Percentiles rank a stretch among this genome's conserved stretches.
These are phyloP conservation scores for Citrus hindsii DNA, from an alignment of 345 rosid species.

Conservation along the genomic window DNA sequence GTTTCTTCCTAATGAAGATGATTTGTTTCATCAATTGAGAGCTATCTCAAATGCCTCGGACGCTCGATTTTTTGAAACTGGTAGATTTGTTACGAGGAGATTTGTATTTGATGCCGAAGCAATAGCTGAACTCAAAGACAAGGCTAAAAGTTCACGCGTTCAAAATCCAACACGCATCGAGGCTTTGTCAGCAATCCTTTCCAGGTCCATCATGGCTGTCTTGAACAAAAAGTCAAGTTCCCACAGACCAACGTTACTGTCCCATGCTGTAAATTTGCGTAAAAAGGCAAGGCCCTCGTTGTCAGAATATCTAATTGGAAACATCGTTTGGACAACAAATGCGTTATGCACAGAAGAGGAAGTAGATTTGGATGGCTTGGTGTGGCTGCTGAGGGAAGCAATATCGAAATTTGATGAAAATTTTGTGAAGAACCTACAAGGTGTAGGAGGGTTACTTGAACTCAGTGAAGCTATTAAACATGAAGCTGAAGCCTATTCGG, in stretches of 20 bases:
- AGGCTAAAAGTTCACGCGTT: slow-evolving; percentile 27
- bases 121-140: slow-evolving; percentile 31
- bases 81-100: slow-evolving; percentile 28
- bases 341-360: slow-evolving; percentile 7
- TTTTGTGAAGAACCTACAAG: slow-evolving; percentile 16
- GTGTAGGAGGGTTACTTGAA: slow-evolving; percentile 1
- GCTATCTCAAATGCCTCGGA: too few species aligned
- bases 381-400: slow-evolving; percentile 6
- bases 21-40: background rate
- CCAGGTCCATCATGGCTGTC: slow-evolving; percentile 32
- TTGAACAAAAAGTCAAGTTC: slow-evolving; percentile 13
- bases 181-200: slow-evolving; percentile 32
- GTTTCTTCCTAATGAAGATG: slow-evolving; percentile 19
- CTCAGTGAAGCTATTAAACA: slow-evolving; percentile 1
- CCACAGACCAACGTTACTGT: slow-evolving; percentile 30
- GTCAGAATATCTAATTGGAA: slow-evolving; percentile 41
- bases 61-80: background rate
- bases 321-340: slow-evolving; percentile 27
- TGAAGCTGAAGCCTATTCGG: background rate
- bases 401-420: slow-evolving; percentile 7
- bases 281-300: slow-evolving; percentile 18
- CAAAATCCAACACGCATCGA: slow-evolving; percentile 27
- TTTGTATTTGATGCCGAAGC: slow-evolving; percentile 38
- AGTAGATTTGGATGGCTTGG: background rate
- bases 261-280: slow-evolving; percentile 34